These are phyloP conservation scores for Ceratocystis albifundus DNA, from an alignment of 2,329 filamentous ascomycete species.

Conservation along the genomic window DNA sequence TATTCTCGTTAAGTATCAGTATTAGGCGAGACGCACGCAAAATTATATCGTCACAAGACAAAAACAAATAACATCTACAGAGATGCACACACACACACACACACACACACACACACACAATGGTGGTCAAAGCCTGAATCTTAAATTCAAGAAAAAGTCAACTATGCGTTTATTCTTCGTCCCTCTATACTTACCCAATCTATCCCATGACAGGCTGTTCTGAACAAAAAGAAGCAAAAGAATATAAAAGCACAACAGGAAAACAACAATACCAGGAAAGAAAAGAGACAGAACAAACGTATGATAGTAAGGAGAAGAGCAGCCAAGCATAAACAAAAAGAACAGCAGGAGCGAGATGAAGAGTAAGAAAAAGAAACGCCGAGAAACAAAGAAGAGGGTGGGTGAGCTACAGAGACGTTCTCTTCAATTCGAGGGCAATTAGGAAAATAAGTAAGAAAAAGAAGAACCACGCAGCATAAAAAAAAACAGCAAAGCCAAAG, in stretches of 20 bases:
- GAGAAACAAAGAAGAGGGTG: neutral
- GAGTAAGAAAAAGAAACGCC: neutral
- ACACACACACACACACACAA: too few species aligned
- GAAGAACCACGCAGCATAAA: slow-evolving; percentile 3
- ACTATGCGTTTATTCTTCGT: slow-evolving; percentile 11
- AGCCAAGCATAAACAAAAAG: neutral
- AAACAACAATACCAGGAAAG: neutral
- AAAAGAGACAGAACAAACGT: neutral
- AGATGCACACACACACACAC: too few species aligned
- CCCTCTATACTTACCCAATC: slow-evolving; percentile 8
- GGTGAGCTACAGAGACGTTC: neutral
- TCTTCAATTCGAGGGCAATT: neutral
- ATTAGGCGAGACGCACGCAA: neutral
- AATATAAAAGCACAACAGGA: neutral
- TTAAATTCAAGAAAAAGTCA: slow-evolving; percentile 5
- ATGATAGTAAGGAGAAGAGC: neutral
- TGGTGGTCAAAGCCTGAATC: neutral
- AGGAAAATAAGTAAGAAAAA: slow-evolving; percentile 15
- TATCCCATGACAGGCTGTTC: slow-evolving; percentile 11
- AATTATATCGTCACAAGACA: neutral
- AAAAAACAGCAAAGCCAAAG: slow-evolving; percentile 22
- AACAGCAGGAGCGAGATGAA: neutral
- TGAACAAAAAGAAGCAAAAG: slow-evolving; percentile 1
- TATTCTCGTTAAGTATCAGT: neutral
- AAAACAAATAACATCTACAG: neutral